A percentile compares a stretch with the other conserved stretches of the same genome.
Conservation (phyloP, 208 protist species). For the Naegleria fowleri region DNA sequence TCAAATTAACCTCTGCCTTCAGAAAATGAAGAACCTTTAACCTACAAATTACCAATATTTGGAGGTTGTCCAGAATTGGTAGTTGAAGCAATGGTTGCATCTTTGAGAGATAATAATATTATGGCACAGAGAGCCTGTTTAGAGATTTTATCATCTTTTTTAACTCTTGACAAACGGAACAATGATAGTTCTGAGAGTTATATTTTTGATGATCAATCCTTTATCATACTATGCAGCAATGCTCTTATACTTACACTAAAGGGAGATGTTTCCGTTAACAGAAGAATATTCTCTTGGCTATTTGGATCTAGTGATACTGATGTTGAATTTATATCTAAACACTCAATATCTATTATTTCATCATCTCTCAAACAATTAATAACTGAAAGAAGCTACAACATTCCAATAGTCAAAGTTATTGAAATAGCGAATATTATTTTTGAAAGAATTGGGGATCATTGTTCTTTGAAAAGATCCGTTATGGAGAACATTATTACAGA, state of each 20-base stretch:
- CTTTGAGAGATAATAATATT: neutral
- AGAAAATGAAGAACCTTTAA: neutral
- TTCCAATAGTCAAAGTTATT: neutral
- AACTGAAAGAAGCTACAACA: neutral
- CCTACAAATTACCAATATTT: neutral
- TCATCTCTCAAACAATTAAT: neutral
- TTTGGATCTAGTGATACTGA: neutral
- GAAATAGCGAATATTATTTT: neutral
- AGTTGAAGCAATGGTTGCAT: neutral
- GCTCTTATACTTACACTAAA: neutral
- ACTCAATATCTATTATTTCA: neutral
- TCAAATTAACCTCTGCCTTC: neutral
- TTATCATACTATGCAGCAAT: neutral
- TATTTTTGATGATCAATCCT: neutral
- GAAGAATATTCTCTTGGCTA: conserved; percentile 19
- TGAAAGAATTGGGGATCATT: neutral
- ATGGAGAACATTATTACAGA: neutral
- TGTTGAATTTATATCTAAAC: neutral
- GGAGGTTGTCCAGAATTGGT: neutral
- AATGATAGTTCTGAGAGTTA: neutral
- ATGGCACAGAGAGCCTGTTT: neutral
- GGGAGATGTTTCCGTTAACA: neutral
- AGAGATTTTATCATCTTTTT: neutral
- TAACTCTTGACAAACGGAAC: neutral
- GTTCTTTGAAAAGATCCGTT: neutral